A percentile compares a stretch with the other conserved stretches of the same genome.
phyloP scores from a whole-genome alignment of 202 grass and related monocot genomes.

The Cymbopogon flexuosus region DNA sequence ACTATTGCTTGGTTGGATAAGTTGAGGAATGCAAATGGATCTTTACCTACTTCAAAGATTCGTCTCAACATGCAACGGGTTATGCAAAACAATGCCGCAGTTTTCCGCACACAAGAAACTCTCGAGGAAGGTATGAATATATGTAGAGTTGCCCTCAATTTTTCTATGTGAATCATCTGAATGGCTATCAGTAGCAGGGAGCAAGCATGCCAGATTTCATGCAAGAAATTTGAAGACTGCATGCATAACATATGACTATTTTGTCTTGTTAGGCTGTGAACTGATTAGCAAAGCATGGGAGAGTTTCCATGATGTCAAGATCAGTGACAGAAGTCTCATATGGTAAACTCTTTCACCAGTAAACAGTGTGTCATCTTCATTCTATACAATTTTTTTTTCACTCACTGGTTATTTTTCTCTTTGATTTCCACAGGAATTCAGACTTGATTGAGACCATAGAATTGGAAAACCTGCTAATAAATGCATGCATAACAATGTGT shows the following conservation, averaged over 20 bases:
- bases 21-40: slow-evolving; percentile 55
- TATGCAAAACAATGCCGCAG: slow-evolving; percentile 68
- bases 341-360: slow-evolving; percentile 37
- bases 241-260: not conserved
- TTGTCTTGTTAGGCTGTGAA: slow-evolving; percentile 36
- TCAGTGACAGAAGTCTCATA: slow-evolving; percentile 57
- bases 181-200: too few relatives aligned
- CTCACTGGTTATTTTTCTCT: not conserved
- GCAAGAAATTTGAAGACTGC: too few relatives aligned
- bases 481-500: slow-evolving; percentile 59
- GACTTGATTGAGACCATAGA: slow-evolving; percentile 64
- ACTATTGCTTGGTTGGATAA: slow-evolving; percentile 58
- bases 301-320: slow-evolving; percentile 53
- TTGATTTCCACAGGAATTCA: slow-evolving; percentile 41
- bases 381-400: not conserved
- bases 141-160: not conserved
- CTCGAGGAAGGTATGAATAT: slow-evolving; percentile 50
- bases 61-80: slow-evolving; percentile 62
- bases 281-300: slow-evolving; percentile 55
- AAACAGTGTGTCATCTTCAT: not conserved
- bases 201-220: not conserved
- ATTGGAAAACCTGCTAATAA: slow-evolving; percentile 56
- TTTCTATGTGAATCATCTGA: not conserved
- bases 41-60: slow-evolving; percentile 57
- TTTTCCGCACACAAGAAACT: slow-evolving; percentile 64